phyloP scores from a whole-genome alignment of 768 basidiomycete species.

The Mycena albidolilacea region DNA sequence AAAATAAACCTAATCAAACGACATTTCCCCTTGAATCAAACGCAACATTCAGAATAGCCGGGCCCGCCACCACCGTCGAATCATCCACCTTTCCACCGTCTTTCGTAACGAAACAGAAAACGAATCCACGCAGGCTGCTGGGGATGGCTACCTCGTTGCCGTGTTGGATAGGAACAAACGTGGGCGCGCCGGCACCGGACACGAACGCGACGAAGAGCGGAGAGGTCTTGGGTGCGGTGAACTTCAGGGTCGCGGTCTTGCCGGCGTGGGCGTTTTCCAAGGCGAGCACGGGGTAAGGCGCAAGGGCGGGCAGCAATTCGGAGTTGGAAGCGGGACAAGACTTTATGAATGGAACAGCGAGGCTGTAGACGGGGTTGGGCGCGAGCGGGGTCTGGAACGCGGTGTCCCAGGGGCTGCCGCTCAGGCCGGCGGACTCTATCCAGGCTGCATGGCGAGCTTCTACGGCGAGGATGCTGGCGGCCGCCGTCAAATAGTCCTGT shows the following conservation, averaged over 20 bases:
- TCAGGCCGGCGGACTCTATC: slow-evolving; percentile 58
- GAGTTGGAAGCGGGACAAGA: slow-evolving; percentile 69
- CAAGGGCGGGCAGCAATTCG: slow-evolving; percentile 58
- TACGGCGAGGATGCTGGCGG: slow-evolving; percentile 71
- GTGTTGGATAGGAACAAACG: slow-evolving; percentile 55
- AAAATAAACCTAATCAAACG: background rate
- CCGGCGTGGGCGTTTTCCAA: slow-evolving; percentile 47
- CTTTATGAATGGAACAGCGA: slow-evolving; percentile 61
- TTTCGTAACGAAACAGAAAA: slow-evolving; percentile 66
- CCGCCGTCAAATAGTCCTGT: slow-evolving; percentile 62
- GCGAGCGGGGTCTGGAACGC: slow-evolving; percentile 63
- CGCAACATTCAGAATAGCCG: slow-evolving; percentile 60
- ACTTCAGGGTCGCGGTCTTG: slow-evolving; percentile 45
- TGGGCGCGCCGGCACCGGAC: slow-evolving; percentile 56
- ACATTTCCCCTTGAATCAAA: slow-evolving; percentile 46
- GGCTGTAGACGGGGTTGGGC: slow-evolving; percentile 56
- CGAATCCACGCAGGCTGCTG: slow-evolving; percentile 59
- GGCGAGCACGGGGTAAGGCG: slow-evolving; percentile 61
- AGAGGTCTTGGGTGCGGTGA: slow-evolving; percentile 34
- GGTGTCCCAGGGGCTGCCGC: slow-evolving; percentile 61
- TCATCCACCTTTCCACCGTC: slow-evolving; percentile 57
- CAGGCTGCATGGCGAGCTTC: slow-evolving; percentile 70
- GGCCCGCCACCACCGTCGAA: slow-evolving; percentile 70
- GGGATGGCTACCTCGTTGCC: slow-evolving; percentile 57
- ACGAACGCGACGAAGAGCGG: slow-evolving; percentile 65